Evolutionary conservation across 441 rosid genomes (phyloP), one percentile per base, ranked within the genome.

Genomic region (Erodium trifolium): DNA sequence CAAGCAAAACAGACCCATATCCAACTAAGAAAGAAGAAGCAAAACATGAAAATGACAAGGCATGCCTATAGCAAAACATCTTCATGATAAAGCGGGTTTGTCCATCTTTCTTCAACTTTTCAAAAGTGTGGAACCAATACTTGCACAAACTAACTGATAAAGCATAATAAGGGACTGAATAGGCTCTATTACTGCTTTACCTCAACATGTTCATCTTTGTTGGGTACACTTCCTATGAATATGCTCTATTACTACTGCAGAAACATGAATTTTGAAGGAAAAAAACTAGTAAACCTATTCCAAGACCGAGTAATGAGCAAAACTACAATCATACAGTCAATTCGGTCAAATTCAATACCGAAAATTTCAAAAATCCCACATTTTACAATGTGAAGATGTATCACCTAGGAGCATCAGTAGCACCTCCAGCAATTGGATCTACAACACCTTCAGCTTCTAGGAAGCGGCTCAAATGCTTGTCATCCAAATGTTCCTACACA

Each of bases 401-500:
- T 74, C 16, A 80, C 18, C 59, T 35, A 41, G 78, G 67, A 41
- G 66, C 76, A 64, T 76, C 70, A 45, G 68, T 35, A 37, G 53
- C 13, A 64, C 67, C 29, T 45, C 69, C 78, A 49, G 74, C 78
- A 72, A 51, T 72, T 59, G 73, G 78, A 63, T 75, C 55, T 9
- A 69, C 68, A 9, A 72, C 71, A 17, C 63, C 79, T 72, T 93
- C 93, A 23, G 87, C 79, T 81, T 91, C 86, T 81, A 89, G 51
- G 71, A 88, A 86, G 23, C 89, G 86, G 78, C 88, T 78, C 67
- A 90, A 78, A 76, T 82, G 93, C 75, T 89, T 89, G 66, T 88
- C 91, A 69, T 87, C 89, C 80, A 91, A 78, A 83, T 85, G 82
- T 75, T 89, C 87, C 98, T 93, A 72, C 75, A 60, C 65, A 19